Conservation (phyloP, 805 yeast species). For the Clavispora fructus region DNA sequence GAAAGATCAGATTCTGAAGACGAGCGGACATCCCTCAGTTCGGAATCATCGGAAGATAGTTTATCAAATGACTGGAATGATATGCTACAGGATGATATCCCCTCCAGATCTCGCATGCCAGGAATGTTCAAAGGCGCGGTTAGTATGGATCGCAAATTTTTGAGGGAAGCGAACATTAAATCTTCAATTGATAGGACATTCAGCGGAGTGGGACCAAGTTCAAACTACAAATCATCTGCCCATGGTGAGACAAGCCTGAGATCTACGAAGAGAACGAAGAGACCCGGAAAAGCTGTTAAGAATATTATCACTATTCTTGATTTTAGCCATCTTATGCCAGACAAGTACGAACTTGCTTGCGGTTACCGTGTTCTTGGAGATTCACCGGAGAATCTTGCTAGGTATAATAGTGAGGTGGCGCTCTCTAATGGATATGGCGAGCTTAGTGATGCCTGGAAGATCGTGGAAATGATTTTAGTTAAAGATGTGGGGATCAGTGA, state of each 20-base stretch:
- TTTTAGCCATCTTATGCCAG: constrained; percentile 66
- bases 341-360: constrained; percentile 62
- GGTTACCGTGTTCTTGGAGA: constrained; percentile 63
- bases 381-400: constrained; percentile 58
- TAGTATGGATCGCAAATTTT: constrained; percentile 33
- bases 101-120: constrained; percentile 48
- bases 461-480: constrained; percentile 43
- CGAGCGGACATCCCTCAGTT: constrained; percentile 1
- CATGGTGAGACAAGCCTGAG: constrained; percentile 30
- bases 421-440: constrained; percentile 53
- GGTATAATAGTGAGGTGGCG: constrained; percentile 70
- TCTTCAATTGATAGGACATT: constrained; percentile 29
- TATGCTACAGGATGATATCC: constrained; percentile 52
- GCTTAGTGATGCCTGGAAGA: constrained; percentile 71
- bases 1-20: constrained; percentile 14
- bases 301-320: constrained; percentile 64
- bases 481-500: constrained; percentile 26
- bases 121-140: constrained; percentile 40
- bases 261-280: constrained; percentile 16
- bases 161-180: constrained; percentile 18
- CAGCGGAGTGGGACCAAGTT: constrained; percentile 35
- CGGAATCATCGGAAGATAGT: constrained; percentile 48
- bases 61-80: constrained; percentile 67
- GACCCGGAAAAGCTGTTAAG: constrained; percentile 21
- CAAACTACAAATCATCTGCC: constrained; percentile 32